Conservation (phyloP, 192 early-diverging fungal genomes). For the Mortierella antarctica region DNA sequence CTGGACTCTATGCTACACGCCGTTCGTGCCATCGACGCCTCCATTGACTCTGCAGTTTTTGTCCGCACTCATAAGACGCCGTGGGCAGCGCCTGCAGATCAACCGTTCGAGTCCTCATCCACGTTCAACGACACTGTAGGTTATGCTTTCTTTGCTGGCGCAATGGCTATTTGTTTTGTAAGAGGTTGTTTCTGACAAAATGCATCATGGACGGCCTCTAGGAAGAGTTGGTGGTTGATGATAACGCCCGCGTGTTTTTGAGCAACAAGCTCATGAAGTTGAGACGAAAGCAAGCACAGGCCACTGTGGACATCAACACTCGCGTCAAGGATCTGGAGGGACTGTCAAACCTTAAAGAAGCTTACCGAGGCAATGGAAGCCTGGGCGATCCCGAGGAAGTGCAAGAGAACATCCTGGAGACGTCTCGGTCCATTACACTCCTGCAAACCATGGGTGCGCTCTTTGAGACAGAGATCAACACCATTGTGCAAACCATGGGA, state of each 20-base stretch:
- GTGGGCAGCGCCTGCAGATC: slow-evolving; percentile 41
- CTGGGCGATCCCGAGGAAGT: slow-evolving; percentile 73
- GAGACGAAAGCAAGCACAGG: slow-evolving; percentile 57
- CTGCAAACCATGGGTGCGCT: slow-evolving; percentile 56
- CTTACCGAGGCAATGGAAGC: slow-evolving; percentile 59
- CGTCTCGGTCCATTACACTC: slow-evolving; percentile 61
- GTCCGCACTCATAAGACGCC: slow-evolving; percentile 49
- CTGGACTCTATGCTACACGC: slow-evolving; percentile 41
- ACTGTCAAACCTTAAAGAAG: slow-evolving; percentile 57
- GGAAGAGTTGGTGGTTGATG: slow-evolving; percentile 66
- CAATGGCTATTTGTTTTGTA: neutral
- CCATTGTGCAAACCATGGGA: slow-evolving; percentile 71
- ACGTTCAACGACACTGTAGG: slow-evolving; percentile 51
- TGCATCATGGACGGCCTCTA: neutral
- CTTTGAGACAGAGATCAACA: slow-evolving; percentile 69
- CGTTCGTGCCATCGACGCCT: slow-evolving; percentile 60
- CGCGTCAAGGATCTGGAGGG: slow-evolving; percentile 65
- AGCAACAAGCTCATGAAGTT: slow-evolving; percentile 74
- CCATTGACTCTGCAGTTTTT: slow-evolving; percentile 64
- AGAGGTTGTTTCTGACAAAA: neutral
- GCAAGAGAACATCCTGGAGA: slow-evolving; percentile 64
- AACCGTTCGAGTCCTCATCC: slow-evolving; percentile 44
- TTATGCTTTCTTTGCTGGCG: neutral
- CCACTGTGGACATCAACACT: slow-evolving; percentile 61
- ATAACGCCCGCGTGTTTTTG: slow-evolving; percentile 68